Evolutionary conservation across 2,329 filamentous ascomycete genomes (phyloP), one percentile per base, ranked within the genome.

Genomic region (Claviceps cyperi): DNA sequence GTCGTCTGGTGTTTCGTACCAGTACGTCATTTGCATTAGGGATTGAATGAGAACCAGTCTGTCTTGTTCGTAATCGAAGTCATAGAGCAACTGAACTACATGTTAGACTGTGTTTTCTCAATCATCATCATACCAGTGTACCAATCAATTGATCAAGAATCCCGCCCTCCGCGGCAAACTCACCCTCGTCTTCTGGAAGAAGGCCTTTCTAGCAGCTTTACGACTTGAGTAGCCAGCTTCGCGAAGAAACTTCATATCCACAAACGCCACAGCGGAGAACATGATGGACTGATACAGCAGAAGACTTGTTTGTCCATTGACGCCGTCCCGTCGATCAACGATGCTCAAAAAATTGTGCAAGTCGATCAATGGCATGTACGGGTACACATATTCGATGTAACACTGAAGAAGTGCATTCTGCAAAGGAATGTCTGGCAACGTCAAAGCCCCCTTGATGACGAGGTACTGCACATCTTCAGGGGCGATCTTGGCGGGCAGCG

Each of bases 1-100:
- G 64, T 96, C 91, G 66, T 96, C 89, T 0, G 90, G 90, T 13
- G 88, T 94, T 67, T 96, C 90, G 64, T 96, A 96, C 85, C 91
- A 97, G 65, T 94, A 95, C 3, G 90, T 95, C 85, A 96, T 90
- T 52, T 96, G 75, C 22, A 96, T 74, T 21, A 96, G 74, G 4
- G 86, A 84, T 66, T 96, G 91, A 15, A 96, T 88, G 22, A 96
- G 76, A 19, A 88, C 80, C 51, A 96, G 83, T 48, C 90, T 85
- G 64, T 96, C 90, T 43, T 82, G 80, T 66, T 97, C 91, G 65
- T 94, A 94, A 65, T 97, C 91, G 57, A 95, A 94, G 63, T 96
- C 90, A 67, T 96, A 96, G 17, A 97, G 74, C 3, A 92, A 75
- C 81, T 88, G 58, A 32, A 38, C 4, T 11, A 13, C 14, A 4